A percentile compares a stretch with the other conserved stretches of the same genome.
Evolutionary conservation across 495 filamentous ascomycete genomes (phyloP).

Genomic region (Neurospora intermedia): DNA sequence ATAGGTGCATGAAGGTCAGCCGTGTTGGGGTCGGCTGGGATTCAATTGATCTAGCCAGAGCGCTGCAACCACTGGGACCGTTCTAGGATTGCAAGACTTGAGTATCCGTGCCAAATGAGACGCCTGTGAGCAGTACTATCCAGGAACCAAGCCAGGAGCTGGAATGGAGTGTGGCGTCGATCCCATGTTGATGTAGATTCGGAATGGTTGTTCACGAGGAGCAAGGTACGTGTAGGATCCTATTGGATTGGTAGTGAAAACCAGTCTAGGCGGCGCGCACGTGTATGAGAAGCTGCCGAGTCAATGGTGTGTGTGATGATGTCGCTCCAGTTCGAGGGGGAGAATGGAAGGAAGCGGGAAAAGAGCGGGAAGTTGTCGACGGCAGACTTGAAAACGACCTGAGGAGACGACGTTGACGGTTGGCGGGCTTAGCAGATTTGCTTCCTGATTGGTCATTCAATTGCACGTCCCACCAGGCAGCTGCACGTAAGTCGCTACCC

Average conservation of each 20-base stretch:
- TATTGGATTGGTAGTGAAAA: neutral
- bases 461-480: neutral
- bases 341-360: no score
- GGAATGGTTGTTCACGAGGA: neutral
- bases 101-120: neutral
- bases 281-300: neutral
- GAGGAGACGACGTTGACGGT: neutral
- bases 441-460: neutral
- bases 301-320: neutral
- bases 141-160: neutral
- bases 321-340: neutral
- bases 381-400: neutral
- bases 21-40: neutral
- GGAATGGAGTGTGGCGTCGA: neutral
- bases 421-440: neutral
- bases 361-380: neutral
- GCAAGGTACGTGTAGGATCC: neutral
- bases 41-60: neutral
- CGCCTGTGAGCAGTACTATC: neutral
- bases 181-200: neutral
- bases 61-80: neutral
- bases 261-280: neutral
- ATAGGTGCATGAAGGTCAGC: neutral
- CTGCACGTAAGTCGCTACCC: neutral
- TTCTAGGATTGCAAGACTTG: neutral